Evolutionary conservation across 768 basidiomycete species (phyloP).

Genomic region (Suillus paluster): DNA sequence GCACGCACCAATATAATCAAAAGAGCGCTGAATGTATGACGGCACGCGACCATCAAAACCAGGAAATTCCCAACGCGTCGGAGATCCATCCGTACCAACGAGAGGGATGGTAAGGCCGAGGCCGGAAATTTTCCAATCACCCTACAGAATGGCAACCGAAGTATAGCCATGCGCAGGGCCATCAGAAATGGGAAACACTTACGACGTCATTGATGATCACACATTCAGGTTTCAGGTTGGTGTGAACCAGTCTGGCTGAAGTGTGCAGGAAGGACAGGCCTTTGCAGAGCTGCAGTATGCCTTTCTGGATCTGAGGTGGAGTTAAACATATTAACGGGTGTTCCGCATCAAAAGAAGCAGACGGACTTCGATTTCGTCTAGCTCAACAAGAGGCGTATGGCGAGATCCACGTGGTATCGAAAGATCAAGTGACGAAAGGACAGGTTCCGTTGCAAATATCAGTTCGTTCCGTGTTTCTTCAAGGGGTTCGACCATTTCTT

Average conservation of each 20-base stretch:
- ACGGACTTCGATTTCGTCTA: slow-evolving; percentile 94
- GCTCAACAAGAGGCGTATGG: slow-evolving; percentile 65
- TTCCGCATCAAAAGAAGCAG: neutral
- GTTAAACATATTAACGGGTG: slow-evolving; percentile 10
- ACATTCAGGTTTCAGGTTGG: slow-evolving; percentile 86
- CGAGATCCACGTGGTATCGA: slow-evolving; percentile 71
- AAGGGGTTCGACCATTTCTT: slow-evolving; percentile 97
- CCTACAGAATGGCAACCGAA: slow-evolving; percentile 40
- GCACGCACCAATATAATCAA: slow-evolving; percentile 86
- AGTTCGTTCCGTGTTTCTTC: slow-evolving; percentile 91
- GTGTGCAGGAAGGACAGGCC: slow-evolving; percentile 89
- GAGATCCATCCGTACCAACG: slow-evolving; percentile 63
- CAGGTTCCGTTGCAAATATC: slow-evolving; percentile 91
- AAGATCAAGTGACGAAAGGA: slow-evolving; percentile 80
- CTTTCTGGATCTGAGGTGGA: slow-evolving; percentile 83
- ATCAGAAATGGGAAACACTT: slow-evolving; percentile 31
- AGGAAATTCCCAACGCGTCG: slow-evolving; percentile 89
- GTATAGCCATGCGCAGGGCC: neutral
- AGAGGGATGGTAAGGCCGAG: slow-evolving; percentile 87
- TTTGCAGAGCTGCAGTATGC: slow-evolving; percentile 90
- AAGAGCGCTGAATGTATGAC: slow-evolving; percentile 83
- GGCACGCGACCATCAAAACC: slow-evolving; percentile 84
- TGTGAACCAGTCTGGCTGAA: slow-evolving; percentile 90
- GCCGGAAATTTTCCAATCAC: slow-evolving; percentile 97
- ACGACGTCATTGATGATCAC: slow-evolving; percentile 91